Evolutionary conservation across 305 asterid species (phyloP).

Genomic region (Fraxinus xanthoxyloides): DNA sequence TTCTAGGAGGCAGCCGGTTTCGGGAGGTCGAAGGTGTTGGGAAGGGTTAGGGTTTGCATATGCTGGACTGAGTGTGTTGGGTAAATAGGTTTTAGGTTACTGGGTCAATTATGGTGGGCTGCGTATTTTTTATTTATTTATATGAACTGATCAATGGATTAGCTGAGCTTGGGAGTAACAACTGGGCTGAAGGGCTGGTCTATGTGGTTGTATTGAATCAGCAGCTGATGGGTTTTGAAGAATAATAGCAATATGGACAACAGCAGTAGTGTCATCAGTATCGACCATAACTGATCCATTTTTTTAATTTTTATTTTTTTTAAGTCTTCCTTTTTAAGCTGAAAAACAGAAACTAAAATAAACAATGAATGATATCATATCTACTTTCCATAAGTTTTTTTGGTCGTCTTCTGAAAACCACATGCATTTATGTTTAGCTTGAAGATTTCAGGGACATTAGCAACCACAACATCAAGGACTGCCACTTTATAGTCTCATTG

Average conservation of each 20-base stretch:
- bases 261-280: not conserved
- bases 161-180: not conserved
- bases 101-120: not conserved
- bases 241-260: not conserved
- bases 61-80: not conserved
- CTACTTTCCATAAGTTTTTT: not conserved
- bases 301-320: too few relatives aligned
- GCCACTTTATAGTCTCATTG: not conserved
- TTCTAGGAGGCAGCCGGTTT: not conserved
- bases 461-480: not conserved
- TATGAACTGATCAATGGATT: not conserved
- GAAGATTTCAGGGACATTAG: not conserved
- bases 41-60: not conserved
- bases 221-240: not conserved
- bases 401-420: not conserved
- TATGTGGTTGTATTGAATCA: not conserved
- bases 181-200: not conserved
- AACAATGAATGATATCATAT: not conserved
- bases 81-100: not conserved
- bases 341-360: not conserved
- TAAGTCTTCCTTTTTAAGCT: not conserved
- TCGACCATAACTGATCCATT: not conserved
- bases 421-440: not conserved
- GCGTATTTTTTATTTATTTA: not conserved
- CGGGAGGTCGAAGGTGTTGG: not conserved